A percentile compares a stretch with the other conserved stretches of the same genome.
phyloP scores from a whole-genome alignment of 352 stramenopile species.

The Pythium chondricola region DNA sequence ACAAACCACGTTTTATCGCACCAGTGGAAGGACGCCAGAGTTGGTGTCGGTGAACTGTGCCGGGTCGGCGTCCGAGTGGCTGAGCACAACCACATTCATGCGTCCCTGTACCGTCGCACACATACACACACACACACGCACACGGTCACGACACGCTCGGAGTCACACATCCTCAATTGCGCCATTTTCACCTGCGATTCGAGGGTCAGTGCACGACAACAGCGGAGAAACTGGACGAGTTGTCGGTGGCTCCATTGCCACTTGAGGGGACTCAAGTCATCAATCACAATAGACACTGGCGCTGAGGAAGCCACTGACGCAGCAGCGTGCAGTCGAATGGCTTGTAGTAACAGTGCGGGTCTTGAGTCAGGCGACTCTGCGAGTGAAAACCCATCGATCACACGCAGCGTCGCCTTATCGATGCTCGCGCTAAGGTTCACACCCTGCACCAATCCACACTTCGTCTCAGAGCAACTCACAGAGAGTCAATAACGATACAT shows the following conservation, averaged over 20 bases:
- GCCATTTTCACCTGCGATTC: slow-evolving; percentile 31
- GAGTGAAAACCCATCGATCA: slow-evolving; percentile 44
- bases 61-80: slow-evolving; percentile 45
- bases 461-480: too few relatives aligned
- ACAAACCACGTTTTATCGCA: too few relatives aligned
- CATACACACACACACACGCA: neutral
- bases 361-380: slow-evolving; percentile 5
- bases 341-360: slow-evolving; percentile 10
- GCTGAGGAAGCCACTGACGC: slow-evolving; percentile 12
- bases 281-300: slow-evolving; percentile 47
- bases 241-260: slow-evolving; percentile 39
- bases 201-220: slow-evolving; percentile 54
- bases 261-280: slow-evolving; percentile 58
- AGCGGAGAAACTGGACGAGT: slow-evolving; percentile 52
- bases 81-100: slow-evolving; percentile 51
- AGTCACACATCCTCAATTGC: too few relatives aligned
- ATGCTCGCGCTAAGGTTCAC: slow-evolving; percentile 38
- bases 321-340: slow-evolving; percentile 34
- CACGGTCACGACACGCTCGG: too few relatives aligned
- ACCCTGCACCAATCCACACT: slow-evolving; percentile 21
- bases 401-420: slow-evolving; percentile 27
- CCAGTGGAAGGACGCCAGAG: too few relatives aligned
- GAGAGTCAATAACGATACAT: neutral
- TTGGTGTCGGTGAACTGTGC: too few relatives aligned
- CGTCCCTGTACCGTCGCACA: slow-evolving; percentile 15